Evolutionary conservation across 192 early-diverging fungal genomes (phyloP), one percentile per base, ranked within the genome.

Genomic region (Rhizophagus sp.): DNA sequence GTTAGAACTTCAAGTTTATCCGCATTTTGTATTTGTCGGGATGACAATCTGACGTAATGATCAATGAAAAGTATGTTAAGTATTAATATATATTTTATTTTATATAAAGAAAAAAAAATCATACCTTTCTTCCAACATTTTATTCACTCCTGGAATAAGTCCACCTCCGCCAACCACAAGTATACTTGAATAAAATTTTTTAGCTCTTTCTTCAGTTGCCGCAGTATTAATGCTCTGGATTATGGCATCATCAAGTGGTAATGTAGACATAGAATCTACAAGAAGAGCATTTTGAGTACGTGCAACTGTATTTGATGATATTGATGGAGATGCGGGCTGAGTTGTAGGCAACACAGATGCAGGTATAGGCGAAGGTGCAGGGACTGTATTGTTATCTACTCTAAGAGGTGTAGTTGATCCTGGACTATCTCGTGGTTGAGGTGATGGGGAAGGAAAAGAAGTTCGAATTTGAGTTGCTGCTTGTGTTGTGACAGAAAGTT

Each of bases 131-230:
- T 92, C 88, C 27, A 94, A 83, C n/a, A 92, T 83, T 39, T 81
- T 79, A 77, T 87, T 86, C 70, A 97, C 91, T 4, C 91, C 91
- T 2, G 89, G 84, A 49, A 94, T 88, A 81, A 92, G 88, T 17
- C 90, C 91, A 27, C 95, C 95, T 41, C 95, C 95, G 10, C 96
- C 96, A 17, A 96, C 93, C n/a, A 97, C 70, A 34, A 97, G 88
- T 36, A 97, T 93, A 25, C 90, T 92, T 2, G 88, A 86, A 84
- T 92, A 95, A 49, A 95, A 84, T 76, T 93, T 93, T 41, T 89
- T 89, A 30, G 91, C 85, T 13, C 93, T 88, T 62, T 94, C 92
- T 50, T 95, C 90, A 0, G 91, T 88, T 6, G 92, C 90, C 61
- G 88, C 84, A 50, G 85, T 82, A 13, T 85, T 84, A 50, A 95